A percentile compares a stretch with the other conserved stretches of the same genome.
phyloP scores from a whole-genome alignment of 306 rosid genomes.

The Rosa lucieae region DNA sequence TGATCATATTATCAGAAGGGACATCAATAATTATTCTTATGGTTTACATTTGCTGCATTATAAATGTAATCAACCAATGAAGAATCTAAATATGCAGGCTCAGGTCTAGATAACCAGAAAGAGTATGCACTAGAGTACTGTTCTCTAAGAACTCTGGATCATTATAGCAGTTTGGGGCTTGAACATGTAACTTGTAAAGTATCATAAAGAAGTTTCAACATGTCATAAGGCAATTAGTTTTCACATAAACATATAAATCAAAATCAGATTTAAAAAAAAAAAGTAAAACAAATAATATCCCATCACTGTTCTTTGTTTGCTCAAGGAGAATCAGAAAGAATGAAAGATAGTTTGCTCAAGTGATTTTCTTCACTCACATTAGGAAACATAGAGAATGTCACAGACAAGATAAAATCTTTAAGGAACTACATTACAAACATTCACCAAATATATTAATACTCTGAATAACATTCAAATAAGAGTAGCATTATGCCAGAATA shows the following conservation, averaged over 20 bases:
- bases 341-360: not conserved
- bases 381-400: not conserved
- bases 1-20: constrained; percentile 37
- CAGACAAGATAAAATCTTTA: not conserved
- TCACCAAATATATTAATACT: not conserved
- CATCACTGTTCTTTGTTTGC: not conserved
- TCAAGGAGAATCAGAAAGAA: not conserved
- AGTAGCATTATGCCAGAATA: not conserved
- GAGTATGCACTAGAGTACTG: not conserved
- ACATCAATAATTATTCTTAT: constrained; percentile 39
- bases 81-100: not conserved
- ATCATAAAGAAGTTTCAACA: not conserved
- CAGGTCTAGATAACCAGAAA: too few species aligned
- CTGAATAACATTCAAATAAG: not conserved
- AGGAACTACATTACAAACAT: not conserved
- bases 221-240: too few species aligned
- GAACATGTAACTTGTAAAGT: not conserved
- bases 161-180: not conserved
- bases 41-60: constrained; percentile 16
- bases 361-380: not conserved
- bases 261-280: not conserved
- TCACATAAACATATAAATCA: too few species aligned
- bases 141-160: not conserved
- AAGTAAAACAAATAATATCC: not conserved
- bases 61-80: not conserved